Evolutionary conservation across 345 rosid species (phyloP).

Genomic region (Microcos paniculata): DNA sequence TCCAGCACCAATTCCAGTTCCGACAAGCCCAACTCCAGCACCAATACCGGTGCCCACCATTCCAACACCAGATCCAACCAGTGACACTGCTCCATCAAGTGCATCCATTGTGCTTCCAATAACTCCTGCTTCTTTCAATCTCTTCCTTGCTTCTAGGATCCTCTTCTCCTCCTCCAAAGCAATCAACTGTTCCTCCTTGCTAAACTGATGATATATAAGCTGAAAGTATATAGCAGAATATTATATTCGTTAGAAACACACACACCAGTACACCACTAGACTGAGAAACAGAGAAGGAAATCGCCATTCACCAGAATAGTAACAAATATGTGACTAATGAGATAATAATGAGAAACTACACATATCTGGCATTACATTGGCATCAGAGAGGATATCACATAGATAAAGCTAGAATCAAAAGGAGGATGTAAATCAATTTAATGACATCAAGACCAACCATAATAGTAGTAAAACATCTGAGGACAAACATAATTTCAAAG

Average conservation of each 20-base stretch:
- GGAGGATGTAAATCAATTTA: not conserved
- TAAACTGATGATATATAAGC: constrained; percentile 74
- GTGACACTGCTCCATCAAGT: constrained; percentile 66
- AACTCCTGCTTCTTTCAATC: constrained; percentile 83
- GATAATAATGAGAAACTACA: not conserved
- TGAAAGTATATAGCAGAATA: constrained; percentile 18
- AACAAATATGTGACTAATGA: not conserved
- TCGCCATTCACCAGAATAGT: constrained; percentile 20
- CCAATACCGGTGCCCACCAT: constrained; percentile 50
- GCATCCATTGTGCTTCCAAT: constrained; percentile 89
- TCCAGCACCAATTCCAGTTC: constrained; percentile 70
- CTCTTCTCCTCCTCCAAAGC: constrained; percentile 92
- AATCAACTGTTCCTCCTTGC: constrained; percentile 78
- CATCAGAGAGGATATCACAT: not conserved
- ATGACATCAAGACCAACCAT: not conserved
- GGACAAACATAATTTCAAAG: not conserved
- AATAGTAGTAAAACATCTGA: not conserved
- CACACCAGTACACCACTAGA: not conserved
- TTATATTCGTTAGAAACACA: not conserved
- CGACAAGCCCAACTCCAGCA: constrained; percentile 74
- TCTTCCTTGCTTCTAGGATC: constrained; percentile 76
- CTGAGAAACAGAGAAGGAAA: not conserved
- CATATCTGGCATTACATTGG: not conserved
- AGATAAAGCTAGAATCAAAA: not conserved
- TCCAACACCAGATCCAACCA: constrained; percentile 39